Conservation (phyloP, 1,284 basidiomycete species). For the Cryptococcus sp. region DNA sequence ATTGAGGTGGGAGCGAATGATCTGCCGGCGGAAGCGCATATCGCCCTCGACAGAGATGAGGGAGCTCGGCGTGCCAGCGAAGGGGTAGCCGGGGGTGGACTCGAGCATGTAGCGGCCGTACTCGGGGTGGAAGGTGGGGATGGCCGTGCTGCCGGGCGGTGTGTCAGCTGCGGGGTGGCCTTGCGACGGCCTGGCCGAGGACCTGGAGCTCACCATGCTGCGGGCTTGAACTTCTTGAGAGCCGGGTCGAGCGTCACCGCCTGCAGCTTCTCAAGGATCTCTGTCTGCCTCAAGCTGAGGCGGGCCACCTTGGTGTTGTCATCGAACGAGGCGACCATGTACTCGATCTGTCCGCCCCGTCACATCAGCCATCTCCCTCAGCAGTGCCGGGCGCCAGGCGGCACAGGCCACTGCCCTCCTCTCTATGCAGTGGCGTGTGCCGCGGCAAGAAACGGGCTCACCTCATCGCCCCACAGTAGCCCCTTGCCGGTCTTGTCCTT, state of each 20-base stretch:
- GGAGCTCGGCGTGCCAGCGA: conserved; percentile 79
- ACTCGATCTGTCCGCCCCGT: conserved; percentile 70
- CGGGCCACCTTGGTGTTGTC: conserved; percentile 71
- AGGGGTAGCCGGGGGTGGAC: conserved; percentile 92
- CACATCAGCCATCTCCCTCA: background rate
- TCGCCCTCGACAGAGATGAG: conserved; percentile 86
- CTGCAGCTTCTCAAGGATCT: conserved; percentile 82
- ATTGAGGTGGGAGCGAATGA: conserved; percentile 79
- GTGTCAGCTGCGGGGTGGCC: background rate
- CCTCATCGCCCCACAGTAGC: conserved; percentile 99
- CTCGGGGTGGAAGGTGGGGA: conserved; percentile 97
- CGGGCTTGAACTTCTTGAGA: conserved; percentile 54
- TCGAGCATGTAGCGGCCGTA: conserved; percentile 99
- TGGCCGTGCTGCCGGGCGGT: conserved; percentile 57
- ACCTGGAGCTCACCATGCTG: conserved; percentile 27
- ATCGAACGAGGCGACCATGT: conserved; percentile 90
- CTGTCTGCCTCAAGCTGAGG: conserved; percentile 86
- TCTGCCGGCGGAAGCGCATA: conserved; percentile 85
- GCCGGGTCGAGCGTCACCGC: conserved; percentile 64
- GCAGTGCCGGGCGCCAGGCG: background rate
- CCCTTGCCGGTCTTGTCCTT: conserved; percentile 91
- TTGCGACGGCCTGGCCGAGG: background rate
- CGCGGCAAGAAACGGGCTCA: conserved; percentile 45
- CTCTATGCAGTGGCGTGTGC: background rate
- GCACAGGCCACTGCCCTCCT: background rate